Percentiles rank a stretch among this genome's conserved stretches.
phyloP scores from a whole-genome alignment of 257 asterid species.

The Echites panduratus region DNA sequence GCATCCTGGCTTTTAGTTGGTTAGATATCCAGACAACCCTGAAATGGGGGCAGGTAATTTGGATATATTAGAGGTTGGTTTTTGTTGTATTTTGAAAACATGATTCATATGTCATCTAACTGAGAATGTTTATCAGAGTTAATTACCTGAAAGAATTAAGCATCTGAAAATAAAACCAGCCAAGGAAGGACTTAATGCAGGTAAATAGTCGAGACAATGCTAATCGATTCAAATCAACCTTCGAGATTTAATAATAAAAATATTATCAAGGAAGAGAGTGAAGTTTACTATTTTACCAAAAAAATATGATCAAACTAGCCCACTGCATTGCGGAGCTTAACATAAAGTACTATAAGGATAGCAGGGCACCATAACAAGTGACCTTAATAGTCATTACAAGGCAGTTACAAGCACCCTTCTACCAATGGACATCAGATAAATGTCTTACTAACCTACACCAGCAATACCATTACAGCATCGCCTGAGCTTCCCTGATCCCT shows the following conservation, averaged over 20 bases:
- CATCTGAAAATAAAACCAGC: background rate
- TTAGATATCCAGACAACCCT: too few species aligned
- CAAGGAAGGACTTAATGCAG: background rate
- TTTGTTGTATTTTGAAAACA: too few species aligned
- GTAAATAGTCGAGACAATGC: background rate
- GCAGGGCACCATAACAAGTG: constrained; percentile 33
- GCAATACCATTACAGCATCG: constrained; percentile 19
- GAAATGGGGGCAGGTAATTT: too few species aligned
- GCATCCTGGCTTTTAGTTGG: too few species aligned
- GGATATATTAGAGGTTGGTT: too few species aligned
- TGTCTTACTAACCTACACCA: constrained; percentile 24
- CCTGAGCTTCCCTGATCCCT: constrained; percentile 1
- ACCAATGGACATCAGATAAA: constrained; percentile 26
- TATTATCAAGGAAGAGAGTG: background rate
- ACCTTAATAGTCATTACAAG: constrained; percentile 19
- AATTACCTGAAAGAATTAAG: background rate
- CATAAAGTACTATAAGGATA: constrained; percentile 9
- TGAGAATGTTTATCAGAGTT: background rate
- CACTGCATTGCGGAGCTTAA: background rate
- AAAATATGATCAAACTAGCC: constrained; percentile 1
- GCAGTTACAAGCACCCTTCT: constrained; percentile 17
- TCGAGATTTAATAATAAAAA: too few species aligned
- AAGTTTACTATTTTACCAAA: background rate
- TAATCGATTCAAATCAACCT: background rate
- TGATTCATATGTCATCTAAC: too few species aligned